Conservation (phyloP, 768 basidiomycete genomes). For the Pleurotus sapidus region DNA sequence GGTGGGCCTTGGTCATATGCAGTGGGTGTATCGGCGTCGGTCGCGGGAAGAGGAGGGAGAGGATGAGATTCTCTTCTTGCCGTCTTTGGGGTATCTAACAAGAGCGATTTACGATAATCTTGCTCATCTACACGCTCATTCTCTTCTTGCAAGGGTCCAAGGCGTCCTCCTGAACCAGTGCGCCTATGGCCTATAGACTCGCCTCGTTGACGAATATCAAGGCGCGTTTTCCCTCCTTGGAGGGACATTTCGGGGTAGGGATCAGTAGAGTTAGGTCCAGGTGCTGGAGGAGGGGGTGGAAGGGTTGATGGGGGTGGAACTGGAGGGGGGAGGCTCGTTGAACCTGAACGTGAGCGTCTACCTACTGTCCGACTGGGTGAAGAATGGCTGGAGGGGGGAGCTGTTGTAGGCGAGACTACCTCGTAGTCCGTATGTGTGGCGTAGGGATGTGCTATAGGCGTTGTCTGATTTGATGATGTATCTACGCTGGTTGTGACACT, state of each 20-base stretch:
- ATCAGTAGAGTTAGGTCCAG: conserved; percentile 28
- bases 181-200: conserved; percentile 52
- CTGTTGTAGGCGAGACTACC: conserved; percentile 23
- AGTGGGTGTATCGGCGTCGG: conserved; percentile 21
- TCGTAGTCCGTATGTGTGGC: conserved; percentile 41
- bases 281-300: conserved; percentile 55
- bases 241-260: conserved; percentile 24
- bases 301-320: conserved; percentile 57
- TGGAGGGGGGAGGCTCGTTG: conserved; percentile 61
- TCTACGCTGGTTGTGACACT: conserved; percentile 27
- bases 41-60: conserved; percentile 58
- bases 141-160: conserved; percentile 67
- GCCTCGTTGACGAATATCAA: conserved; percentile 41
- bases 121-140: conserved; percentile 30
- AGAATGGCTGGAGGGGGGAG: conserved; percentile 16
- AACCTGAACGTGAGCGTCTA: conserved; percentile 45
- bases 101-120: conserved; percentile 24
- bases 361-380: conserved; percentile 22
- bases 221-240: conserved; percentile 19
- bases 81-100: conserved; percentile 40
- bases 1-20: conserved; percentile 36
- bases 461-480: conserved; percentile 21
- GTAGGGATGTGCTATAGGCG: conserved; percentile 43
- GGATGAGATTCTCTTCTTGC: conserved; percentile 57
- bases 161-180: conserved; percentile 52